These are phyloP conservation scores for Xylaria sp. DNA, from an alignment of 495 filamentous ascomycete species.

Conservation along the genomic window DNA sequence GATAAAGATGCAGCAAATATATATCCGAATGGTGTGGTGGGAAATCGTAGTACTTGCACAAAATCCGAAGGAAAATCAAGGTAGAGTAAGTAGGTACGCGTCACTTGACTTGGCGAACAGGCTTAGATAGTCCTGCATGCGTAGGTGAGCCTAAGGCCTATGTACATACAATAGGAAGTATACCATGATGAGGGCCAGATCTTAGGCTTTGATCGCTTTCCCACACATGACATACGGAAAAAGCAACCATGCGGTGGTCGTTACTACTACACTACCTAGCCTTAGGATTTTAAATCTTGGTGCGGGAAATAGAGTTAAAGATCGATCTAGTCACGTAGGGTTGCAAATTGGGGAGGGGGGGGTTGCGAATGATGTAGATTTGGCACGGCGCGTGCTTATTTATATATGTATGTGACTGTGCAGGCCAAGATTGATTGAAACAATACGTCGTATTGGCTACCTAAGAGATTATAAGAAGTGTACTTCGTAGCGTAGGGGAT, in stretches of 20 bases:
- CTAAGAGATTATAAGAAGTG: too few relatives aligned
- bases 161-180: too few relatives aligned
- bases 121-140: constrained; percentile 11
- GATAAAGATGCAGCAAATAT: background rate
- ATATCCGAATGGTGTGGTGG: background rate
- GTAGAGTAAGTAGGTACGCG: background rate
- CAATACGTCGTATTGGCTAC: too few relatives aligned
- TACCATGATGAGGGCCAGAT: too few relatives aligned
- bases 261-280: background rate
- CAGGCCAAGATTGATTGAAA: too few relatives aligned
- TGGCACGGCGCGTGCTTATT: too few relatives aligned
- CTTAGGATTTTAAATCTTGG: background rate
- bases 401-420: too few relatives aligned
- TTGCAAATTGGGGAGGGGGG: too few relatives aligned
- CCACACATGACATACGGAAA: background rate
- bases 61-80: background rate
- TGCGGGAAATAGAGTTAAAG: background rate
- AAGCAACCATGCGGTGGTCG: background rate
- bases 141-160: too few relatives aligned
- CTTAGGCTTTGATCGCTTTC: background rate
- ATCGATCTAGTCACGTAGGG: background rate
- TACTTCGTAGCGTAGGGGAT: too few relatives aligned
- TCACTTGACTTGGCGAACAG: constrained; percentile 12
- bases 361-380: too few relatives aligned
- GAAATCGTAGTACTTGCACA: background rate